A percentile compares a stretch with the other conserved stretches of the same genome.
Evolutionary conservation across 1,139 yeast genomes (phyloP).

Genomic region (Yamadazyma atlantica): DNA sequence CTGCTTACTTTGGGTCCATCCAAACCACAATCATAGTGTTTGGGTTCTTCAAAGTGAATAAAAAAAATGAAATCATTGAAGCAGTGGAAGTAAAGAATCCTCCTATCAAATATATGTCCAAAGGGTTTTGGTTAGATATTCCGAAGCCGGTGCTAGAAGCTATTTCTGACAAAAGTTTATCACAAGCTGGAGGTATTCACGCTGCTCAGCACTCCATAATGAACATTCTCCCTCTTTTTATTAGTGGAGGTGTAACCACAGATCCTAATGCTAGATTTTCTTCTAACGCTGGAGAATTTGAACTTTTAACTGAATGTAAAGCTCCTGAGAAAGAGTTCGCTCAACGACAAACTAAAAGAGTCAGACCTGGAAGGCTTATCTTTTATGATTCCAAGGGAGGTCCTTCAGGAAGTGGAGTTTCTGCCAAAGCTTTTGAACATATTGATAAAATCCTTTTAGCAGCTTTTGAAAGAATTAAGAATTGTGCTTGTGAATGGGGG

Average conservation of each 20-base stretch:
- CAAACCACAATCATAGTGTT: slow-evolving; percentile 74
- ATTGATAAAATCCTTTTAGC: slow-evolving; percentile 62
- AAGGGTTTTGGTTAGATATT: slow-evolving; percentile 91
- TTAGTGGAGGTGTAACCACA: slow-evolving; percentile 40
- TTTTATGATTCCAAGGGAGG: slow-evolving; percentile 87
- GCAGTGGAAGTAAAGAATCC: slow-evolving; percentile 92
- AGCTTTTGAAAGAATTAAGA: slow-evolving; percentile 57
- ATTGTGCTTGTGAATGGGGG: slow-evolving; percentile 81
- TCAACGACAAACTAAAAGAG: slow-evolving; percentile 60
- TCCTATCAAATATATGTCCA: slow-evolving; percentile 64
- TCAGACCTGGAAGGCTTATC: slow-evolving; percentile 81
- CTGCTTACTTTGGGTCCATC: slow-evolving; percentile 74
- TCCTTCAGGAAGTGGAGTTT: slow-evolving; percentile 71
- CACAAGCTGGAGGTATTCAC: slow-evolving; percentile 90
- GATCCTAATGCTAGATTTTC: slow-evolving; percentile 51
- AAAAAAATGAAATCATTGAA: slow-evolving; percentile 75
- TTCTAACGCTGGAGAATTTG: slow-evolving; percentile 51
- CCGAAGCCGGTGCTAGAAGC: slow-evolving; percentile 63
- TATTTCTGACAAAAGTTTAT: slow-evolving; percentile 56
- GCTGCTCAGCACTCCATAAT: slow-evolving; percentile 92
- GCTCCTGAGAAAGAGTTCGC: slow-evolving; percentile 97
- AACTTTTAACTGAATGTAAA: slow-evolving; percentile 88
- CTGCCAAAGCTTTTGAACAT: slow-evolving; percentile 75
- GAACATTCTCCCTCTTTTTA: slow-evolving; percentile 66
- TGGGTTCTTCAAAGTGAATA: slow-evolving; percentile 87